These are phyloP conservation scores for Solanum hybrid DNA, from an alignment of 305 asterid species.

Conservation along the genomic window DNA sequence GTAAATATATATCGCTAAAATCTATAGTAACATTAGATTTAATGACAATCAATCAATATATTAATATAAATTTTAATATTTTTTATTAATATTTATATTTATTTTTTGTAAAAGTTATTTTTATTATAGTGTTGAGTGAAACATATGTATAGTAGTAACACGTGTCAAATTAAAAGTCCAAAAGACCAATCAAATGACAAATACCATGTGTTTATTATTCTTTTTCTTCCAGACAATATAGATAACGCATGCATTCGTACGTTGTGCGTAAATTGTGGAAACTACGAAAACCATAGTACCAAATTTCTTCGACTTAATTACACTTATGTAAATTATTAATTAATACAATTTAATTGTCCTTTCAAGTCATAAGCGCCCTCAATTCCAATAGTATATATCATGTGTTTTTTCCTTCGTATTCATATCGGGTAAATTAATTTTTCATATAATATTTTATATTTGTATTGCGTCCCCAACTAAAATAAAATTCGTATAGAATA, in stretches of 20 bases:
- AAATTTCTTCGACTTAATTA: neutral
- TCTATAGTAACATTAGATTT: too few species aligned
- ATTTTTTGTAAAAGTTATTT: rapidly evolving
- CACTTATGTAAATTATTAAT: neutral
- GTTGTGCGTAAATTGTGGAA: neutral
- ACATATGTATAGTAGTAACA: neutral
- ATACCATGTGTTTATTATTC: neutral
- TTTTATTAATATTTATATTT: too few species aligned
- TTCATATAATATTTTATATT: too few species aligned
- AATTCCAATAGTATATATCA: neutral
- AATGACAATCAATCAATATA: too few species aligned
- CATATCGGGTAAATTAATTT: too few species aligned
- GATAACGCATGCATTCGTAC: neutral
- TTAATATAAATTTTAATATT: too few species aligned
- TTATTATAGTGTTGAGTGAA: neutral
- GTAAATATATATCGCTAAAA: too few species aligned
- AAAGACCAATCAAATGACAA: neutral
- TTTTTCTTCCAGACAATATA: neutral
- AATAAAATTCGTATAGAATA: too few species aligned
- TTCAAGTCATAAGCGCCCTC: neutral
- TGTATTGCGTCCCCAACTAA: neutral
- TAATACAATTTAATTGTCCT: neutral
- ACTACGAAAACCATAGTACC: neutral
- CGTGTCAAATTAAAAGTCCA: neutral
- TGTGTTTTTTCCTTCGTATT: neutral